phyloP scores from a whole-genome alignment of 805 yeast genomes.

The Lipomyces orientalis region DNA sequence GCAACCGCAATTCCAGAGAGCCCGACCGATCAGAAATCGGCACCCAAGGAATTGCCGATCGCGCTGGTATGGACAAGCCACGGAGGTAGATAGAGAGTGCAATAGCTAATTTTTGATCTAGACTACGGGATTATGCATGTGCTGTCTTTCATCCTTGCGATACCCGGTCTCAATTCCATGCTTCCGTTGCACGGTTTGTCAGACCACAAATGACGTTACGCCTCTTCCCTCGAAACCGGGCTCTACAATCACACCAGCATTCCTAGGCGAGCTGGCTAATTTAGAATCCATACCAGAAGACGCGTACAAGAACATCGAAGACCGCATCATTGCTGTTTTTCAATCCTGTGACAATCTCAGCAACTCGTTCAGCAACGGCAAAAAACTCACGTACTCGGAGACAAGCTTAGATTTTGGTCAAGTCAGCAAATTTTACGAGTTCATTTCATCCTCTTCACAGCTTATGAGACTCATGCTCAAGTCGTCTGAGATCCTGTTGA shows the following conservation, averaged over 20 bases:
- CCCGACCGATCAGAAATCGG: neutral
- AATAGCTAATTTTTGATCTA: neutral
- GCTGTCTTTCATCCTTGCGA: slow-evolving; percentile 43
- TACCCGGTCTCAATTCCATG: slow-evolving; percentile 39
- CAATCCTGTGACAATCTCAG: slow-evolving; percentile 56
- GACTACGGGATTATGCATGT: slow-evolving; percentile 40
- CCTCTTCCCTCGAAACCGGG: slow-evolving; percentile 20
- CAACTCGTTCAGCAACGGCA: slow-evolving; percentile 56
- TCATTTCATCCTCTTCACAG: slow-evolving; percentile 61
- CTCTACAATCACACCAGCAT: slow-evolving; percentile 5
- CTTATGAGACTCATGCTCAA: slow-evolving; percentile 63
- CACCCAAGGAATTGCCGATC: neutral
- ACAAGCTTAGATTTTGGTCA: slow-evolving; percentile 59
- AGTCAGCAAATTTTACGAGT: slow-evolving; percentile 53
- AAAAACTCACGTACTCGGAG: slow-evolving; percentile 50
- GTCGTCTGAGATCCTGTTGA: slow-evolving; percentile 59
- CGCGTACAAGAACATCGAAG: slow-evolving; percentile 50
- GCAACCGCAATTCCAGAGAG: neutral
- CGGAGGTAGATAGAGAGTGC: neutral
- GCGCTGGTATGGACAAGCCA: neutral
- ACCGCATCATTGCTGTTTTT: slow-evolving; percentile 55
- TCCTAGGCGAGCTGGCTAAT: slow-evolving; percentile 9
- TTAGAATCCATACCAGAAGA: slow-evolving; percentile 49
- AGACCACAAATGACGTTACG: slow-evolving; percentile 40
- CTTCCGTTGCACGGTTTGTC: slow-evolving; percentile 68